Conservation (phyloP, 306 rosid species). For the Vigna nakashimae region DNA sequence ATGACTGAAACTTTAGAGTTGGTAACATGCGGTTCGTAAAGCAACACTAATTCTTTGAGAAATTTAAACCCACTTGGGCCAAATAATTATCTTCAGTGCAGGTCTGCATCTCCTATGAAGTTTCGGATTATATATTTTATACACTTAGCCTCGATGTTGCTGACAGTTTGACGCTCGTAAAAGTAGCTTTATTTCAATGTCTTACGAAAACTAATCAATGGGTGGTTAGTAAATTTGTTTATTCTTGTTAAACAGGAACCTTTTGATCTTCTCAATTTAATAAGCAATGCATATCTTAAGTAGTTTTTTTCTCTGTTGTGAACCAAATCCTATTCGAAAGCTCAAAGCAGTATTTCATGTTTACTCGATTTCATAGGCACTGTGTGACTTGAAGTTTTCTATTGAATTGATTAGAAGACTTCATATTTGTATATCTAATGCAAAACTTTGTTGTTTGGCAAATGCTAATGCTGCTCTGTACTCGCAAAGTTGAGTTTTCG, state of each 20-base stretch:
- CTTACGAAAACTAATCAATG: slow-evolving; percentile 6
- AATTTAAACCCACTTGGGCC: slow-evolving; percentile 19
- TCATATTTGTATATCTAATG: neutral
- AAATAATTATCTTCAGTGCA: slow-evolving; percentile 19
- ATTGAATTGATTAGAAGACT: slow-evolving; percentile 8
- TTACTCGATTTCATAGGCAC: slow-evolving; percentile 30
- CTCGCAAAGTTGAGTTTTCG: neutral
- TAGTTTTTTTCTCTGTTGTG: neutral
- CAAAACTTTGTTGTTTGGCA: neutral
- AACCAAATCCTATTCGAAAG: slow-evolving; percentile 2
- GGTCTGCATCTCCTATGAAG: slow-evolving; percentile 6
- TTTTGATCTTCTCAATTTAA: slow-evolving; percentile 24
- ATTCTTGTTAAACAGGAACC: neutral
- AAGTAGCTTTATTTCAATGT: slow-evolving; percentile 20
- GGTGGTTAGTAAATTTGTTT: neutral
- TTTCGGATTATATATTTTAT: slow-evolving; percentile 10
- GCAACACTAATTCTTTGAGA: slow-evolving; percentile 17
- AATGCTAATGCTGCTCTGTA: slow-evolving; percentile 10
- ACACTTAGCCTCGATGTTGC: neutral
- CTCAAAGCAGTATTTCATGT: slow-evolving; percentile 19
- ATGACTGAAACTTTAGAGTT: slow-evolving; percentile 1
- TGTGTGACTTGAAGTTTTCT: neutral
- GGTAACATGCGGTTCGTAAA: slow-evolving; percentile 20
- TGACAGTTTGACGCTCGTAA: slow-evolving; percentile 13
- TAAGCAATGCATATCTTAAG: neutral